phyloP scores from a whole-genome alignment of 1,284 basidiomycete genomes.

The Rhodotorula sp. region DNA sequence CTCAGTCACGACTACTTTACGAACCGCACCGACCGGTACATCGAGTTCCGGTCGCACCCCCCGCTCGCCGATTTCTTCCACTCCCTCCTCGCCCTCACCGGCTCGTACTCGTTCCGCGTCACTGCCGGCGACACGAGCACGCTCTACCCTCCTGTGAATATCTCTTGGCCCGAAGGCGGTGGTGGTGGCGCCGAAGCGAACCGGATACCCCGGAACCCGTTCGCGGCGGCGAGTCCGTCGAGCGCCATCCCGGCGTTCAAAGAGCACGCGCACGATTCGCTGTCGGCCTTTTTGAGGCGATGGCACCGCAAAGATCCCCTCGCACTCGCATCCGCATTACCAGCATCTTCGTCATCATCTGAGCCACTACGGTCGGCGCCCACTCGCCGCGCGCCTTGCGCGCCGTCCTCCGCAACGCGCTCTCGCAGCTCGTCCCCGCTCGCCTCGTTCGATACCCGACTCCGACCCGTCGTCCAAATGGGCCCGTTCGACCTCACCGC shows the following conservation, averaged over 20 bases:
- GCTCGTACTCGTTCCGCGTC: slow-evolving; percentile 64
- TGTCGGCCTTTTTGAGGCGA: neutral
- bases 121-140: slow-evolving; percentile 31
- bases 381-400: neutral
- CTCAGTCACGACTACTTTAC: slow-evolving; percentile 91
- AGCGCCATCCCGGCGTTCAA: slow-evolving; percentile 4
- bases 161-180: slow-evolving; percentile 24
- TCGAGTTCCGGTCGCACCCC: slow-evolving; percentile 67
- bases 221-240: slow-evolving; percentile 1
- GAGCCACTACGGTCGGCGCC: slow-evolving; percentile 22
- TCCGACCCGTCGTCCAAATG: slow-evolving; percentile 52
- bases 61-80: slow-evolving; percentile 76
- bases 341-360: slow-evolving; percentile 5
- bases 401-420: neutral
- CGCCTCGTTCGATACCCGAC: slow-evolving; percentile 35
- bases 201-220: slow-evolving; percentile 12
- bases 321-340: slow-evolving; percentile 29
- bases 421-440: neutral
- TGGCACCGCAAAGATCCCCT: slow-evolving; percentile 13
- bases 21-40: slow-evolving; percentile 89
- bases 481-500: slow-evolving; percentile 48
- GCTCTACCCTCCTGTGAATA: slow-evolving; percentile 14
- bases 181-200: neutral
- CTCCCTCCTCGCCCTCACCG: slow-evolving; percentile 68
- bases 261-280: slow-evolving; percentile 4